Percentiles rank a stretch among this genome's conserved stretches.
Evolutionary conservation across 2,329 filamentous ascomycete species (phyloP).

Genomic region (Pseudopithomyces maydicus): DNA sequence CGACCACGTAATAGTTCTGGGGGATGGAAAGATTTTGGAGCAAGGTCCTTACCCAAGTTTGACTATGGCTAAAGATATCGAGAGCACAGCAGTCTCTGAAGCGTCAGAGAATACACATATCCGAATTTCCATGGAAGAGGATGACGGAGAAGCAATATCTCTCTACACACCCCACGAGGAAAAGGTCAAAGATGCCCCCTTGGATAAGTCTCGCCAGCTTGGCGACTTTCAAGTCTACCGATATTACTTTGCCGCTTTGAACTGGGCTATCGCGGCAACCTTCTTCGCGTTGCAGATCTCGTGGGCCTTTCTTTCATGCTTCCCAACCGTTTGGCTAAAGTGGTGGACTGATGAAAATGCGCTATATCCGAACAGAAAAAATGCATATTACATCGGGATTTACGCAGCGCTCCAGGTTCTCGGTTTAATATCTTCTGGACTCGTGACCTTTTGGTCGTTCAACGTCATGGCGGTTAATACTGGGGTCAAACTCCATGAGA

Average conservation of each 20-base stretch:
- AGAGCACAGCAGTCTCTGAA: not conserved
- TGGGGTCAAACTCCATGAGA: conserved; percentile 7
- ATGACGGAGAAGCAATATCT: not conserved
- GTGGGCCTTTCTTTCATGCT: conserved; percentile 3
- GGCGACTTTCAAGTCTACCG: not conserved
- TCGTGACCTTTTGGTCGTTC: conserved; percentile 1
- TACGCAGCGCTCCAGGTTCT: not conserved
- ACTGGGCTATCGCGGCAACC: not conserved
- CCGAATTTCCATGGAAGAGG: not conserved
- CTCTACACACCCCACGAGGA: not conserved
- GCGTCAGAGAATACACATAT: not conserved
- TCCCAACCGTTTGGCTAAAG: conserved; percentile 1
- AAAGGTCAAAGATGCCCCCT: not conserved
- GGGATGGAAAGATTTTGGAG: not conserved
- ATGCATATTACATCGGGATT: not conserved
- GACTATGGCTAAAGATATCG: not conserved
- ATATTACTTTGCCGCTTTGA: not conserved
- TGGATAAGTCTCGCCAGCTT: not conserved
- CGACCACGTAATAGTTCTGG: not conserved
- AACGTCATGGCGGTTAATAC: not conserved
- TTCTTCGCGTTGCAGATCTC: not conserved
- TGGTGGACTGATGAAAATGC: not conserved
- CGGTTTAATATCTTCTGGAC: not conserved
- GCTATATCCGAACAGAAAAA: not conserved
- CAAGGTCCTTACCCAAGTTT: not conserved